These are phyloP conservation scores for Claviceps sp. DNA, from an alignment of 2,329 filamentous ascomycete species.

Conservation along the genomic window DNA sequence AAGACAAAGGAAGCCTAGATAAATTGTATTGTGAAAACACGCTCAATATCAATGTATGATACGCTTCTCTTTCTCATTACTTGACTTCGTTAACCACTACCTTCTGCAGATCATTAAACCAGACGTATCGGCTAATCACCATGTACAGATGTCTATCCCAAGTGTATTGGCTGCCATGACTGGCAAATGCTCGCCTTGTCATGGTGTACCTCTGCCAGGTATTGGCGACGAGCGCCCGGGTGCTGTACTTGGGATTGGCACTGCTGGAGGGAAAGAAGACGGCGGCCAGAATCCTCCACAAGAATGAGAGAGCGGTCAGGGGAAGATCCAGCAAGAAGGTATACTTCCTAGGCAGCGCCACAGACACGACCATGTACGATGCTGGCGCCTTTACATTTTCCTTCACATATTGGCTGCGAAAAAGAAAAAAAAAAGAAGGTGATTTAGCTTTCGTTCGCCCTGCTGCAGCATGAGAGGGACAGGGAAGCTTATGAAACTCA, in stretches of 20 bases:
- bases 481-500: constrained; percentile 10
- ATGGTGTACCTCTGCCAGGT: constrained; percentile 21
- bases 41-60: background rate
- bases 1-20: background rate
- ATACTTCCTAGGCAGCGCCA: constrained; percentile 23
- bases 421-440: background rate
- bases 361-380: constrained; percentile 23
- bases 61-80: background rate
- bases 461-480: background rate
- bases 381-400: constrained; percentile 17
- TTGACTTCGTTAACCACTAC: constrained; percentile 2
- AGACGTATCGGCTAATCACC: constrained; percentile 25
- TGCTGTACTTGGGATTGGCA: constrained; percentile 8
- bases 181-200: constrained; percentile 23
- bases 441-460: background rate
- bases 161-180: constrained; percentile 25
- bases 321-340: constrained; percentile 24
- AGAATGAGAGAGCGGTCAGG: constrained; percentile 23
- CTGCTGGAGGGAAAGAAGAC: constrained; percentile 9
- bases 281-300: constrained; percentile 10
- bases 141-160: constrained; percentile 27
- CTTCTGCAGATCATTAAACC: constrained; percentile 21
- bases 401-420: constrained; percentile 15
- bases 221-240: constrained; percentile 22
- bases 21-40: background rate